Evolutionary conservation across 768 basidiomycete genomes (phyloP), one percentile per base, ranked within the genome.

Genomic region (Pisolithus marmoratus): DNA sequence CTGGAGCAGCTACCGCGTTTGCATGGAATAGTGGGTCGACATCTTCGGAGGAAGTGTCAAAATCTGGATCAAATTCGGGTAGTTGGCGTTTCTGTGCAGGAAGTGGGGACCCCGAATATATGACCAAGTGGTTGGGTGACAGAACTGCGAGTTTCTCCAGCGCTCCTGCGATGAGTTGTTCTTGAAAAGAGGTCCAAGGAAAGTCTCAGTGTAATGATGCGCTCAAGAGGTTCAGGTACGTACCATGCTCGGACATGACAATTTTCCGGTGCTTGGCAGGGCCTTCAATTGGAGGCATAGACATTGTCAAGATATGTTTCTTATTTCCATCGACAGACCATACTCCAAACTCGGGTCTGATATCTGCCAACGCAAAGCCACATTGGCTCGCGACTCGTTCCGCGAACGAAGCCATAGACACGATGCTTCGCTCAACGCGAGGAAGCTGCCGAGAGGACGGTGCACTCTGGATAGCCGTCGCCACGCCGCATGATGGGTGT

Each of bases 101-200:
- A 40, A 74, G 60, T 7, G 71, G 67, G 14, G 81, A 77, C 45
- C 85, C 86, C 22, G 82, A 70, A 57, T 84, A 83, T 48, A 91
- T 70, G 58, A 89, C 74, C 53, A 91, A 75, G 63, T 87, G 78
- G 47, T 78, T 78, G 8, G 82, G 75, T 68, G 82, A 79, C 6
- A 70, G 58, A 7, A 71, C 62, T 9, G 77, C 72, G 29, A 87
- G 64, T 46, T 63, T 60, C 8, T 73, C 71, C 23, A 90, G 77
- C 42, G 80, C 77, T 38, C 63, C 62, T 14, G 75, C 70, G 34
- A 84, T 71, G 47, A 70, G 64, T 38, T 60, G 66, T 56, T 78
- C 81, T 82, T 57, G 17, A 50, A 20, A 27, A 24, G 2, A 34
- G 3, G 34, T 8, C 1, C 19, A 46, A n/a, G 4, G 9, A 31